Base-by-base conservation (phyloP, 768 basidiomycete species). In the Leucogyrophana mollusca region DNA sequence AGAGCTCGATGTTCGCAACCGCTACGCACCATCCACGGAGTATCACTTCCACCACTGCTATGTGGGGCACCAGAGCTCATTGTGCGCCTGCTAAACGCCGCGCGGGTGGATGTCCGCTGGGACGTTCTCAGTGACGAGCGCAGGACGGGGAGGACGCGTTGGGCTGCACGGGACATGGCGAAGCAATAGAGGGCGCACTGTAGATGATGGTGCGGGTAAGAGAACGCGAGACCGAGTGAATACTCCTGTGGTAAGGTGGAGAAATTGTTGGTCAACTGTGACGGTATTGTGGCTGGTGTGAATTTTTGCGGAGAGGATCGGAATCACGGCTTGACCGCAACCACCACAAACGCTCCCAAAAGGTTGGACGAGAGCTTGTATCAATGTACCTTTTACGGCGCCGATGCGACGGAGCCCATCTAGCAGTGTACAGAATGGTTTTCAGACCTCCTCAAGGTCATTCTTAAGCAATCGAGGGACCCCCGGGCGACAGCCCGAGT, bases 271-370 rank as follows among this genome's bases (percentile, higher is more conserved):
- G 13, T n/a, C 22, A 27, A 42, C 47, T 25, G 46, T 62, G 58
- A 54, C 63, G 60, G 27, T 30, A 30, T 58, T 57, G 59, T 55
- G 34, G 44, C 42, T 34, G 36, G 59, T 56, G 61, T 56, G 62
- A 62, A 64, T 52, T 50, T 47, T 52, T 30, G 22, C 62, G 62
- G 62, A 51, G 46, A 52, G 40, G 63, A 39, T 58, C 62, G 62
- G 60, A 44, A 34, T 44, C 32, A 34, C 33, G 30, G n/a, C 24
- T 43, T 36, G 44, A 23, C 27, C 27, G 13, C 27, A 30, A n/a
- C n/a, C n/a, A n/a, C n/a, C n/a, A n/a, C n/a, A n/a, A n/a, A n/a
- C n/a, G n/a, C n/a, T n/a, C n/a, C n/a, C n/a, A n/a, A n/a, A n/a
- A n/a, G n/a, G n/a, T n/a, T n/a, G n/a, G n/a, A n/a, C n/a, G n/a